A percentile compares a stretch with the other conserved stretches of the same genome.
These are phyloP conservation scores for Pouteria campechiana DNA, from an alignment of 179 eudicot species.

Conservation along the genomic window DNA sequence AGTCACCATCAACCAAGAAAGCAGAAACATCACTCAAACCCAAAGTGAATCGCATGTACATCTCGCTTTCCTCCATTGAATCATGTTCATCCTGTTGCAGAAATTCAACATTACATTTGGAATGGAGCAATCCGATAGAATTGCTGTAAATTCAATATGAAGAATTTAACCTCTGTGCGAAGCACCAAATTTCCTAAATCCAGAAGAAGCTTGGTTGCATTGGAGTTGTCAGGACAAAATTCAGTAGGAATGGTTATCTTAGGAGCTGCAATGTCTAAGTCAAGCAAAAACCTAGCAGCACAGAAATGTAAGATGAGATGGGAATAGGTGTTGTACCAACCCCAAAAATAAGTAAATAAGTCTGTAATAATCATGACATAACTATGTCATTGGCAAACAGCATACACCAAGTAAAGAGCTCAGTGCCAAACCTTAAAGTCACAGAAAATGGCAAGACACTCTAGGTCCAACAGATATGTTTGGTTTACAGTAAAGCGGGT, in stretches of 20 bases:
- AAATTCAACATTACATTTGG: constrained; percentile 1
- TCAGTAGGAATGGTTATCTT: constrained; percentile 92
- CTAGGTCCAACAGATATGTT: no score
- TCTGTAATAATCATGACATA: no score
- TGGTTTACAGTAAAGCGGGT: no score
- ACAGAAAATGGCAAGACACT: no score
- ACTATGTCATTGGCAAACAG: no score
- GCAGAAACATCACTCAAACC: constrained; percentile 91
- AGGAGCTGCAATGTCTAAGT: constrained; percentile 98
- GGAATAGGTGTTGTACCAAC: no score
- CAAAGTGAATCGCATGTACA: constrained; percentile 88
- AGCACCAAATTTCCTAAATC: constrained; percentile 90
- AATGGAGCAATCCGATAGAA: background rate
- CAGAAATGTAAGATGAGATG: background rate
- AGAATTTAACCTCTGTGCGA: constrained; percentile 59
- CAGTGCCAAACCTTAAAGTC: no score
- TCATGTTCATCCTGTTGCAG: constrained; percentile 13
- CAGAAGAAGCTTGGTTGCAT: constrained; percentile 76
- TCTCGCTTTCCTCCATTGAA: constrained; percentile 37
- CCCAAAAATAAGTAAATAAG: no score
- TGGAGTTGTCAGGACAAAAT: constrained; percentile 63
- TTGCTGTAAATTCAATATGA: no score
- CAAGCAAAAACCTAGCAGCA: constrained; percentile 71
- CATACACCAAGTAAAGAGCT: no score
- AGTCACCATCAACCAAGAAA: constrained; percentile 92